phyloP scores from a whole-genome alignment of 2,329 filamentous ascomycete species.

The Venturia pyrina region DNA sequence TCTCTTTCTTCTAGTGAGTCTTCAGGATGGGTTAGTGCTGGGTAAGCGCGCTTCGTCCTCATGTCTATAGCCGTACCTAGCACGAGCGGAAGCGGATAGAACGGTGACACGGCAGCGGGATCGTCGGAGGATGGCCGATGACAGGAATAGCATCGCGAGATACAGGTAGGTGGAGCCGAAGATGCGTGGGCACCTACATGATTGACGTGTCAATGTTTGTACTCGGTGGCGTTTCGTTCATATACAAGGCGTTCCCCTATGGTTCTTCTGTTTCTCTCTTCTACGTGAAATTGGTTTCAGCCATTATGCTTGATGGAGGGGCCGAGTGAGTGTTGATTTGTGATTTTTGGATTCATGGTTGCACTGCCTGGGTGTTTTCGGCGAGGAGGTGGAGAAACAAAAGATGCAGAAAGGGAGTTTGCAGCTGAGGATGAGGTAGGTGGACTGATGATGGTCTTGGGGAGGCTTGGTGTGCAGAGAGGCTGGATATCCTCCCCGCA shows the following conservation, averaged over 20 bases:
- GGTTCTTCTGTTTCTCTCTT: neutral
- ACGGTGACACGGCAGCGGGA: neutral
- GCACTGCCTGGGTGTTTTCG: neutral
- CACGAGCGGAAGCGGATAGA: neutral
- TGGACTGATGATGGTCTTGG: neutral
- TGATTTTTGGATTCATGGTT: neutral
- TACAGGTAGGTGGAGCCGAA: neutral
- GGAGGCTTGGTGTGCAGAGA: neutral
- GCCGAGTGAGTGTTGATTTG: neutral
- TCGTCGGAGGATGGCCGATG: neutral
- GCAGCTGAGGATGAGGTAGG: neutral
- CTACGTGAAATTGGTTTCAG: neutral
- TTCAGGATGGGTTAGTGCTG: neutral
- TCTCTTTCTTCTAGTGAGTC: neutral
- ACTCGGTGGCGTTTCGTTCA: neutral
- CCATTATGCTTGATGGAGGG: neutral
- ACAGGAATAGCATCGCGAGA: neutral
- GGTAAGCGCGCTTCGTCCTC: neutral
- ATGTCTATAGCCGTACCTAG: neutral
- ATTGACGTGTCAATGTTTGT: constrained; percentile 2
- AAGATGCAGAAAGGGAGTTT: neutral
- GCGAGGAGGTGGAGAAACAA: neutral
- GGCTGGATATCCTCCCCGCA: neutral
- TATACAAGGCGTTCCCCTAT: neutral
- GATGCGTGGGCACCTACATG: neutral